phyloP scores from a whole-genome alignment of 75 land plant species.

The Cryptomeria japonica region DNA sequence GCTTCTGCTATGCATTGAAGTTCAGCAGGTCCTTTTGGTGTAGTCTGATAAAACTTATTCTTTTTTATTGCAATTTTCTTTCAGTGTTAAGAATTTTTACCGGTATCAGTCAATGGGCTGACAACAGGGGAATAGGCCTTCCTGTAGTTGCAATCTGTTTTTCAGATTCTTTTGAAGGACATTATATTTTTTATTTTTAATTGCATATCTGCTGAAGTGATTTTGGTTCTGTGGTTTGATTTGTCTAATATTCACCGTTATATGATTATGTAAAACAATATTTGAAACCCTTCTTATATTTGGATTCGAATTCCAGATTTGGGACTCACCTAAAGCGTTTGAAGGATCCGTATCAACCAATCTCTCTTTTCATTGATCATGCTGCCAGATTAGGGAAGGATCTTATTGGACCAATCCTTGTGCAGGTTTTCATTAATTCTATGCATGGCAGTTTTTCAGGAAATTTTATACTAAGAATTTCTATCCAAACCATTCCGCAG shows the following conservation, averaged over 20 bases:
- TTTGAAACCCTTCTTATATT: not conserved
- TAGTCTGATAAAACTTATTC: not conserved
- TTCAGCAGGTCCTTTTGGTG: conserved; percentile 27
- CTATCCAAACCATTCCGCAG: not conserved
- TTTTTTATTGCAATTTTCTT: not conserved
- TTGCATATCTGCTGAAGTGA: not conserved
- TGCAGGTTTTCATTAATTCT: conserved; percentile 18
- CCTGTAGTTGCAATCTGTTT: not conserved
- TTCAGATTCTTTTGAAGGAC: not conserved
- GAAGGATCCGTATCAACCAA: conserved; percentile 28
- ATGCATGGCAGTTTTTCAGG: not conserved
- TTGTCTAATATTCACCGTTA: not conserved
- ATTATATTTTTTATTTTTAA: not conserved
- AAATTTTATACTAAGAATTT: not conserved
- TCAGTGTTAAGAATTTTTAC: not conserved
- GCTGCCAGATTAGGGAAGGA: conserved; percentile 14
- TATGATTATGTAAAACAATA: not conserved
- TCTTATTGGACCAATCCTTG: conserved; percentile 32
- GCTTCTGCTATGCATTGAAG: conserved; percentile 34
- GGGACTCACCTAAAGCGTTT: conserved; percentile 39
- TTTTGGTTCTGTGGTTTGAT: not conserved
- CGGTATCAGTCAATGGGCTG: not conserved
- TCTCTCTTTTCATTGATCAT: conserved; percentile 29
- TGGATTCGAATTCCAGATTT: conserved; percentile 20
- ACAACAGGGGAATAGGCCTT: not conserved